Percentiles rank a stretch among this genome's conserved stretches.
Conservation (phyloP, 2,329 filamentous ascomycete genomes). For the Tolypocladium cylindrosporum region DNA sequence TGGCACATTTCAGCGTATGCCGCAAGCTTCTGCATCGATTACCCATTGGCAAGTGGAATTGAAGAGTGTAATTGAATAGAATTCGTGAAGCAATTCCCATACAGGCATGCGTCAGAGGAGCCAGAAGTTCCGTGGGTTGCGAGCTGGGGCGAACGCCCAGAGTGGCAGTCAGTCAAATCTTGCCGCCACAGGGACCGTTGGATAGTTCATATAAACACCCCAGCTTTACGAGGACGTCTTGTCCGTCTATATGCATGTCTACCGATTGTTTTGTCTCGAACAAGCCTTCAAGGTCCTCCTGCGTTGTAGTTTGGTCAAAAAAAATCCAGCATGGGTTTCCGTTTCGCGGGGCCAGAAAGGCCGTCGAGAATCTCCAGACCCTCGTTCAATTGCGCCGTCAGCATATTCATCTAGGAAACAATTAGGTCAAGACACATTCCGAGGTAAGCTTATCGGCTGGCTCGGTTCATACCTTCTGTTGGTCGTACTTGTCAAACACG, state of each 20-base stretch:
- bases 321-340: neutral
- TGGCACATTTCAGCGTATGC: no score
- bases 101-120: no score
- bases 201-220: no score
- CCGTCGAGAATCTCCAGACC: constrained; percentile 5
- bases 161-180: no score
- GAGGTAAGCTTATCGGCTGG: neutral
- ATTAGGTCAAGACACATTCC: neutral
- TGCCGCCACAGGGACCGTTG: no score
- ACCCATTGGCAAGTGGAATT: no score
- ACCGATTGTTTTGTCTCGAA: neutral
- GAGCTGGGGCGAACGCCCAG: no score
- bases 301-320: neutral
- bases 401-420: constrained; percentile 2
- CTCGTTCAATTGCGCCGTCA: constrained; percentile 7
- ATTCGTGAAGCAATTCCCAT: no score
- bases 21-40: no score
- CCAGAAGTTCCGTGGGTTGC: no score
- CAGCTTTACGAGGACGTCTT: neutral
- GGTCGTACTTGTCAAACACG: constrained; percentile 13
- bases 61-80: no score
- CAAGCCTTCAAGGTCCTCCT: neutral
- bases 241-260: neutral
- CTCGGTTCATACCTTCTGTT: constrained; percentile 1
- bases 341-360: neutral